A percentile compares a stretch with the other conserved stretches of the same genome.
Evolutionary conservation across 129 eudicot species (phyloP).

Genomic region (Pseudognaphalium luteoalbum): DNA sequence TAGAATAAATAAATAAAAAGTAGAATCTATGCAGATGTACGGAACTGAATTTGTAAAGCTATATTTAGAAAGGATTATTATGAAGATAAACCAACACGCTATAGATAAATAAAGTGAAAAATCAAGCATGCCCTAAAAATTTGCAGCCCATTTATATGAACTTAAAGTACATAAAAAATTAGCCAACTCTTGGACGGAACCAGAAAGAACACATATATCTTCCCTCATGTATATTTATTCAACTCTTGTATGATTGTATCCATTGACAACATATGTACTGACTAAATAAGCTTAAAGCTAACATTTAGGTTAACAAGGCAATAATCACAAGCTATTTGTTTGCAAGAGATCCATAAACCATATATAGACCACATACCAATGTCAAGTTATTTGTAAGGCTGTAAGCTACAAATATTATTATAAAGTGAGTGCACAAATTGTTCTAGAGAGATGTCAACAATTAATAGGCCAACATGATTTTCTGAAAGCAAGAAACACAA

Average conservation of each 20-base stretch:
- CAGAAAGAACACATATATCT: conserved; percentile 13
- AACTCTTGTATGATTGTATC: not conserved
- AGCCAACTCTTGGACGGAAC: not conserved
- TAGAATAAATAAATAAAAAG: too few species aligned
- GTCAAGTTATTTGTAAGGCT: conserved; percentile 14
- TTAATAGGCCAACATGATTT: not conserved
- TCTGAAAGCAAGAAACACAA: conserved; percentile 1
- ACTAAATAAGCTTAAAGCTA: conserved; percentile 2
- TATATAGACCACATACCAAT: not conserved
- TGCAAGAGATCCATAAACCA: conserved; percentile 11
- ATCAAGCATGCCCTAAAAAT: conserved; percentile 19
- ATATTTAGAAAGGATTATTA: not conserved
- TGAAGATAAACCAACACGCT: not conserved
- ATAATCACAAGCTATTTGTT: not conserved
- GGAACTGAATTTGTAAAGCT: not conserved
- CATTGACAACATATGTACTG: not conserved
- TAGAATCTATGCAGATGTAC: conserved; percentile 3
- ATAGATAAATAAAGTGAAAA: conserved; percentile 20
- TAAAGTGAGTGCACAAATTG: not conserved
- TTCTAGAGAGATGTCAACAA: not conserved
- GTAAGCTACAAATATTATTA: not conserved
- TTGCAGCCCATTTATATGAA: not conserved
- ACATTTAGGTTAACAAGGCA: not conserved
- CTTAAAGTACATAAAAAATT: not conserved
- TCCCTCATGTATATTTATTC: conserved; percentile 15